A percentile compares a stretch with the other conserved stretches of the same genome.
These are phyloP conservation scores for Aspergillus sergii DNA, from an alignment of 2,329 filamentous ascomycete genomes.

Conservation along the genomic window DNA sequence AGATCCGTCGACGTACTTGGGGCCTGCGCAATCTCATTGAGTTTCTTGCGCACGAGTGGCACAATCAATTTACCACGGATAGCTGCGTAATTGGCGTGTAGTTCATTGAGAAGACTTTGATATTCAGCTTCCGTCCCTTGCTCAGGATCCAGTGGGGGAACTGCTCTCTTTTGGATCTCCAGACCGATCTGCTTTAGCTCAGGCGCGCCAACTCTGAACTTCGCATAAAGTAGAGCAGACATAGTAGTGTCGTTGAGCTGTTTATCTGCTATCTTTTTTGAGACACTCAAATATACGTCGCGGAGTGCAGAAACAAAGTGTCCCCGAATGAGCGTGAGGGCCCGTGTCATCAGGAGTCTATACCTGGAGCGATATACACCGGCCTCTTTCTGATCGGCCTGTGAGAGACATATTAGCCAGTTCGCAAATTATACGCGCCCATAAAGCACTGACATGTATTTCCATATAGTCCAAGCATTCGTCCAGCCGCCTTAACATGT, in stretches of 20 bases:
- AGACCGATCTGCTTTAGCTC: constrained; percentile 67
- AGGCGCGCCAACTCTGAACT: constrained; percentile 67
- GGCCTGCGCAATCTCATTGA: constrained; percentile 57
- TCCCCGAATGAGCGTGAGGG: constrained; percentile 67
- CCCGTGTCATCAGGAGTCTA: constrained; percentile 73
- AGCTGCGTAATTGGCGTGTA: constrained; percentile 65
- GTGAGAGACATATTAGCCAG: constrained; percentile 21
- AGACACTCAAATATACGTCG: constrained; percentile 64
- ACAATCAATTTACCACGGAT: constrained; percentile 61
- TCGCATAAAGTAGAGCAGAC: constrained; percentile 71
- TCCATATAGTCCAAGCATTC: constrained; percentile 93
- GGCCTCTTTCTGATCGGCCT: constrained; percentile 84
- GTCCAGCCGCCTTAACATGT: constrained; percentile 85
- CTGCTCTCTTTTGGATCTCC: constrained; percentile 68
- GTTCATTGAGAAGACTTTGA: constrained; percentile 65
- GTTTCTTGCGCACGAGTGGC: constrained; percentile 64
- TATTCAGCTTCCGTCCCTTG: constrained; percentile 64
- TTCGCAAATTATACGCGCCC: not conserved
- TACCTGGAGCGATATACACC: constrained; percentile 87
- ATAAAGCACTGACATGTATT: constrained; percentile 64
- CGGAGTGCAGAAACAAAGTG: constrained; percentile 66
- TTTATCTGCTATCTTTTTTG: constrained; percentile 65
- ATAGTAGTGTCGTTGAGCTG: constrained; percentile 72
- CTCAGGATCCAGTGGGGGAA: constrained; percentile 61
- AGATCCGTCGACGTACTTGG: constrained; percentile 65